These are phyloP conservation scores for Iris macrosiphon DNA, from an alignment of 106 monocot species.

Conservation along the genomic window DNA sequence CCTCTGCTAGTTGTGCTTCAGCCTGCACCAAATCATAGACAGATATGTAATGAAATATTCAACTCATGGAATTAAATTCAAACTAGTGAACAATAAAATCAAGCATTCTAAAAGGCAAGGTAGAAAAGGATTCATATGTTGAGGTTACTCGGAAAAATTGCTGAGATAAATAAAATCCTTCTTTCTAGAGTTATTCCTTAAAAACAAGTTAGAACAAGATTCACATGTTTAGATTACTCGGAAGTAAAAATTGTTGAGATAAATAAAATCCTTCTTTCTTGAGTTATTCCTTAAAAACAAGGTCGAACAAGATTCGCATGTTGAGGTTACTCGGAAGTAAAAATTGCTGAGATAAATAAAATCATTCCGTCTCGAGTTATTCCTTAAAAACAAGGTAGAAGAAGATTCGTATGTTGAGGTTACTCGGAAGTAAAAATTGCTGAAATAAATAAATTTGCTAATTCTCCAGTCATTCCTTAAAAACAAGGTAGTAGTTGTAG, in stretches of 20 bases:
- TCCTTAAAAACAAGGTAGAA: neutral
- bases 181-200: neutral
- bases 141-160: too few species aligned
- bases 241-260: neutral
- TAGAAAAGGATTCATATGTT: too few species aligned
- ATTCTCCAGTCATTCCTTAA: neutral
- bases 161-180: neutral
- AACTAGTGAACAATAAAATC: neutral
- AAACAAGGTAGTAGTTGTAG: neutral
- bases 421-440: neutral
- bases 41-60: neutral
- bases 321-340: neutral
- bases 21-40: conserved; percentile 13
- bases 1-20: conserved; percentile 7
- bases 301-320: neutral
- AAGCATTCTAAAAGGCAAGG: neutral
- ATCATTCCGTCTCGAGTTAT: neutral
- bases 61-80: neutral
- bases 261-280: neutral
- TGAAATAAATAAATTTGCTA: neutral
- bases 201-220: neutral
- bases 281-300: neutral
- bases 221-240: neutral
- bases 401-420: neutral
- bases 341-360: neutral